These are phyloP conservation scores for Aspergillus pseudoviridinutans DNA, from an alignment of 2,329 filamentous ascomycete genomes.

Conservation along the genomic window DNA sequence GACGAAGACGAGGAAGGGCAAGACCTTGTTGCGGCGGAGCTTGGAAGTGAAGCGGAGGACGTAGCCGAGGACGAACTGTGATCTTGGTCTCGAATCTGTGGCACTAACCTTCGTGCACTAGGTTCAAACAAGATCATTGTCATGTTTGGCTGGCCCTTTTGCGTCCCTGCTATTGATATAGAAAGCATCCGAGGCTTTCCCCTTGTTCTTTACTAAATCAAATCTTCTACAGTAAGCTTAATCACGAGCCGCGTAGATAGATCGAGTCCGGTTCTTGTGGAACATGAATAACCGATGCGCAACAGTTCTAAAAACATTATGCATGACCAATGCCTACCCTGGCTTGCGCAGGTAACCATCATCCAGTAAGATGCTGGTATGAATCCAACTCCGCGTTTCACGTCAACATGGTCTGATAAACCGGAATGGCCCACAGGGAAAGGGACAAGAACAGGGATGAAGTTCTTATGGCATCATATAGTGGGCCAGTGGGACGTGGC, in stretches of 20 bases:
- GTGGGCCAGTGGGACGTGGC: not conserved
- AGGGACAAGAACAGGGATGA: not conserved
- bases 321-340: not conserved
- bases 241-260: not conserved
- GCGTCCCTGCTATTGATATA: not conserved
- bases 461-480: not conserved
- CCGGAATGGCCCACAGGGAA: not conserved
- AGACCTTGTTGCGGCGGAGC: slow-evolving; percentile 39
- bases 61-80: slow-evolving; percentile 28
- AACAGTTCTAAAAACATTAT: not conserved
- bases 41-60: slow-evolving; percentile 44
- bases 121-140: not conserved
- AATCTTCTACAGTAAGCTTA: not conserved
- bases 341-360: not conserved
- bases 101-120: not conserved
- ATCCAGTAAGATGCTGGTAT: not conserved
- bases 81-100: not conserved
- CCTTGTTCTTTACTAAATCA: not conserved
- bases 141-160: not conserved
- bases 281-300: not conserved
- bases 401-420: not conserved
- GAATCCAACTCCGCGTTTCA: not conserved
- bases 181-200: not conserved
- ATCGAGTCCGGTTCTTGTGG: not conserved
- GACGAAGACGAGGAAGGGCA: slow-evolving; percentile 28